Base-by-base conservation (phyloP, 2,329 filamentous ascomycete genomes). In the Aureobasidium lini region DNA sequence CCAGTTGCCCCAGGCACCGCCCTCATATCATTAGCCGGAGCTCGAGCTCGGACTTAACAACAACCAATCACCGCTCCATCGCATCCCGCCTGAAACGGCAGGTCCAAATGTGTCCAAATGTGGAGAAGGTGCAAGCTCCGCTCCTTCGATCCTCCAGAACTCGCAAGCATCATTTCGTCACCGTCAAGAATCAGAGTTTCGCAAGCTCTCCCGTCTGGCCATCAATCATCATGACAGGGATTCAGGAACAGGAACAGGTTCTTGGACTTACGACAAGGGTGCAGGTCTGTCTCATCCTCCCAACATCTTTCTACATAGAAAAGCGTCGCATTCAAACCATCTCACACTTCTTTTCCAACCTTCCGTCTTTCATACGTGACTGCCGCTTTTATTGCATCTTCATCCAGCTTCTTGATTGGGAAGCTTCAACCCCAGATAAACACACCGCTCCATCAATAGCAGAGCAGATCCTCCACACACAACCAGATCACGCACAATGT, bases 31-130 rank as follows among this genome's bases (percentile, higher is more conserved):
- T 28, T 29, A 39, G 34, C 37, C 49, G 28, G 37, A 43, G 29
- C 39, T 34, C 29, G 50, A 43, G 28, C 31, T 44, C 52, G 52
- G 52, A 56, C 52, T 56, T 46, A 44, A 37, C 39, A 10, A 15
- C 52, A 15, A 4, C 52, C 52, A 56, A 56, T 56, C 52, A 56
- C 52, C 52, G 52, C 11, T 29, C 39, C 52, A 56, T 56, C 52
- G 52, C 54, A 49, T 58, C 42, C 39, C 52, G 54, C 44, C 29
- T 31, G 34, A 58, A 58, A 58, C 43, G 54, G 54, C 54, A 58
- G 54, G 44, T 23, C 23, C 23, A 23, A 23, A 23, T 48, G 42
- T 36, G 44, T 23, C 23, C 23, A 23, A 23, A 23, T 48, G 42
- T 36, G 53, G 42, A 47, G 53, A 29, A 47, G 34, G 23, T 23